Evolutionary conservation across 2,329 filamentous ascomycete genomes (phyloP), one percentile per base, ranked within the genome.

Genomic region (Sphaerulina populicola): DNA sequence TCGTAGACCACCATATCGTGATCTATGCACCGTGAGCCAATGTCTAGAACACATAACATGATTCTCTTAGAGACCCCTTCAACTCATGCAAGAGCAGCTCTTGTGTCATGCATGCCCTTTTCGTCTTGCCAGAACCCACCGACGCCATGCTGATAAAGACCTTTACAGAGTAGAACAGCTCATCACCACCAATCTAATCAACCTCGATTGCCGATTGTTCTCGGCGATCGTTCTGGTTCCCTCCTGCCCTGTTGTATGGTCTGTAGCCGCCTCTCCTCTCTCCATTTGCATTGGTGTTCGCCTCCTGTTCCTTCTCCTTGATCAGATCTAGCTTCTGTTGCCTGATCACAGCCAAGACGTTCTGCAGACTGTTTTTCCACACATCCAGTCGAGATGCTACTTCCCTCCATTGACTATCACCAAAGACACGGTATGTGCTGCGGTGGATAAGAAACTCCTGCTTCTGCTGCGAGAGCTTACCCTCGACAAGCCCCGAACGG

Each of bases 321-420:
- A 85, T 78, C 60, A 85, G 90, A 63, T 86, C 84, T 72, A 83
- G 77, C 76, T 94, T 85, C 75, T 94, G 88, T 67, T 80, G 76
- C 65, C 83, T 81, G 60, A 97, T 79, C 41, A 93, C 87, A 50
- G 77, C 75, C 61, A 94, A 75, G 14, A 98, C 89, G 60, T 81
- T 82, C 66, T 81, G 79, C 63, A 97, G 75, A 62, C 87, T 91
- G 62, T 81, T 78, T 70, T 86, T 83, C 91, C 91, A 97, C 69
- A 89, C 86, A 72, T 95, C 90, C 64, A 98, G 76, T 56, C 91
- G 80, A 57, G 86, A 88, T 55, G 88, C 86, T 48, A 98, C 85
- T 76, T 98, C 91, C 62, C 86, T 82, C 89, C 94, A 98, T 76
- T 98, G 93, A 78, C 94, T 94, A 76, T 95, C 88, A 62, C 88